phyloP scores from a whole-genome alignment of 1,284 basidiomycete species.

The Ustilago curta region DNA sequence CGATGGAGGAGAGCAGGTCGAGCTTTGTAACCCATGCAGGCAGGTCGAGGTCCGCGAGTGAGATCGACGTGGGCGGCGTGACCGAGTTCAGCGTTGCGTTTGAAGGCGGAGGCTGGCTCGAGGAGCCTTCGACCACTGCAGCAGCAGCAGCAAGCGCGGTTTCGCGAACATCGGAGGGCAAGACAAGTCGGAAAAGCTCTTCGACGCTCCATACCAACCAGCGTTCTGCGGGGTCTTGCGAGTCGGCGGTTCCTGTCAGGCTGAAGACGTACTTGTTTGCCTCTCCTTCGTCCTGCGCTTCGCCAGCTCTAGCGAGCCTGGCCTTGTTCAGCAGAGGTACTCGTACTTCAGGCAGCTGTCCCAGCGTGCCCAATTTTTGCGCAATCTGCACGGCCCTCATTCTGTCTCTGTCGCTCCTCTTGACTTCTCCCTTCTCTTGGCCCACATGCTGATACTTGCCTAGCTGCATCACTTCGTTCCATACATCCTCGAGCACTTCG shows the following conservation, averaged over 20 bases:
- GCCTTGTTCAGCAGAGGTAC: conserved; percentile 21
- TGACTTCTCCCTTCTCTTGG: conserved; percentile 26
- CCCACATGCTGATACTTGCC: conserved; percentile 20
- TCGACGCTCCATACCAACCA: conserved; percentile 69
- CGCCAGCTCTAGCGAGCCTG: conserved; percentile 4
- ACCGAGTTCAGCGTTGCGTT: conserved; percentile 10
- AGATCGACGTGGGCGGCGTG: conserved; percentile 35
- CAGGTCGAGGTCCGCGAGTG: conserved; percentile 65
- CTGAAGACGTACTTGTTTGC: conserved; percentile 23
- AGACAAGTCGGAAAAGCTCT: conserved; percentile 58
- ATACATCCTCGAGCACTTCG: conserved; percentile 57
- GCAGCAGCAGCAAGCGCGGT: conserved; percentile 36
- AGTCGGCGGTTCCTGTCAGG: conserved; percentile 36
- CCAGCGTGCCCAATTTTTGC: conserved; percentile 63
- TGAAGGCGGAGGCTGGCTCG: background rate
- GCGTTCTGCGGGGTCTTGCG: conserved; percentile 57
- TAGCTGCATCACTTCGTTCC: conserved; percentile 51
- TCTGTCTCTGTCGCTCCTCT: conserved; percentile 45
- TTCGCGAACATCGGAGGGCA: conserved; percentile 37
- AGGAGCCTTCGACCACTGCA: background rate
- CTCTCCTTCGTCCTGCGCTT: conserved; percentile 12
- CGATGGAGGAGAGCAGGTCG: conserved; percentile 66
- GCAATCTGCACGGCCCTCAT: conserved; percentile 63
- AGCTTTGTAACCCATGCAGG: conserved; percentile 66
- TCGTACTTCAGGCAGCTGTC: conserved; percentile 47